Evolutionary conservation across 2,329 filamentous ascomycete genomes (phyloP), one percentile per base, ranked within the genome.

Genomic region (Aotearoamyces nothofagi): DNA sequence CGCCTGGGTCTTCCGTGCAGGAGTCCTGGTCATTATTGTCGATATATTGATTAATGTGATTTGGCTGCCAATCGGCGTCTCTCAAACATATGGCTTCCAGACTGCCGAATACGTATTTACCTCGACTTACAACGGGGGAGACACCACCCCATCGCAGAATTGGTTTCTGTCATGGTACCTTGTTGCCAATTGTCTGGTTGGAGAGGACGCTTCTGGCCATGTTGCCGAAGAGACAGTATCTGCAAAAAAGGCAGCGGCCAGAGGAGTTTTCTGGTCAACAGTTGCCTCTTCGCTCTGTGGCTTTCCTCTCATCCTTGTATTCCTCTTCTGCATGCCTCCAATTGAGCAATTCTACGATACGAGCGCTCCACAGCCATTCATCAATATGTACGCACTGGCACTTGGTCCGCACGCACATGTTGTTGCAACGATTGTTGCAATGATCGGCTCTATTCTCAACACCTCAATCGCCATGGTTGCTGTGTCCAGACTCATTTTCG

Each of bases 1-100:
- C 12, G 27, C 27, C 13, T 30, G 27, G 27, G 27, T 30, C 20
- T 30, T 30, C 27, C 27, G 27, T 11, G 27, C 27, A 15, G 27
- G 27, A 10, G 27, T 30, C 53, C 10, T 40, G 14, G 38, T 58
- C 20, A 58, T 60, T 26, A 33, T 54, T 10, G 42, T 60, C 22
- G 57, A 60, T 37, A 58, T 59, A 38, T 30, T 56, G 22, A 45
- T 60, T 28, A 60, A 60, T 44, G 51, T 60, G 30, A 56, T 59
- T 35, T 60, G 57, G 57, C 44, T 60, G 16, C 56, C 57, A 1
- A 59, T 60, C 23, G 56, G 50, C 2, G 55, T 58, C 2, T 53
- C 52, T 4, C 47, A 54, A 28, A 54, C 50, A 1, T 59, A 58
- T 34, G 57, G 57, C 5, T 60, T 60, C 31, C 56, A 57, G 29